A percentile compares a stretch with the other conserved stretches of the same genome.
Evolutionary conservation across 495 filamentous ascomycete species (phyloP).

Genomic region (Penicillium cosmopolitanum): DNA sequence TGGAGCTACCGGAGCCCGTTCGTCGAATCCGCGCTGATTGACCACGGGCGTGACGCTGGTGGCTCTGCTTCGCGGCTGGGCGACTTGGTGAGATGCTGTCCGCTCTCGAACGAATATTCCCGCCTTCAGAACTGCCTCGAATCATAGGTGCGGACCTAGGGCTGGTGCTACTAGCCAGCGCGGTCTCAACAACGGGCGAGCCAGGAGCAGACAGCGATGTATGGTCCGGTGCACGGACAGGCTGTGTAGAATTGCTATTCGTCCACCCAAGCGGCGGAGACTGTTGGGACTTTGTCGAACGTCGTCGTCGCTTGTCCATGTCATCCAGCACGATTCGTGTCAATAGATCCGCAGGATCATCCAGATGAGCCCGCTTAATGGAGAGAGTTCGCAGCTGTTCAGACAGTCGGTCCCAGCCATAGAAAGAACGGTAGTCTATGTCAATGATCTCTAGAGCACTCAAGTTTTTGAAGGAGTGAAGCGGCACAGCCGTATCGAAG

Average conservation of each 20-base stretch:
- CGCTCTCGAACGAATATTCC: slow-evolving; percentile 56
- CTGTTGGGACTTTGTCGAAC: slow-evolving; percentile 81
- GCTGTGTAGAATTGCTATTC: slow-evolving; percentile 45
- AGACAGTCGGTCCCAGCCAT: slow-evolving; percentile 91
- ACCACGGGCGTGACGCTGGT: slow-evolving; percentile 58
- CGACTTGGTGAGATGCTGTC: slow-evolving; percentile 79
- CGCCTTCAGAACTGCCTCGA: slow-evolving; percentile 53
- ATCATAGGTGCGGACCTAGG: slow-evolving; percentile 53
- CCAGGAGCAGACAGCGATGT: slow-evolving; percentile 62
- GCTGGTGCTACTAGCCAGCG: slow-evolving; percentile 48
- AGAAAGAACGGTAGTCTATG: slow-evolving; percentile 95
- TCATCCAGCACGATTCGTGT: slow-evolving; percentile 94
- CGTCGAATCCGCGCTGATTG: slow-evolving; percentile 69
- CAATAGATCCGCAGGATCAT: slow-evolving; percentile 87
- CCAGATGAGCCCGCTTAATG: slow-evolving; percentile 83
- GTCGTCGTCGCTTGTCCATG: slow-evolving; percentile 84
- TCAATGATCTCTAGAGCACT: slow-evolving; percentile 91
- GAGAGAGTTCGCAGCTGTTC: slow-evolving; percentile 89
- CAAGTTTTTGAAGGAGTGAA: slow-evolving; percentile 94
- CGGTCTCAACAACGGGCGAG: slow-evolving; percentile 61
- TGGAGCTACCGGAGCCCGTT: slow-evolving; percentile 89
- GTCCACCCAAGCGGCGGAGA: slow-evolving; percentile 72
- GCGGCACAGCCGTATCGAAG: slow-evolving; percentile 95
- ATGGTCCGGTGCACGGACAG: slow-evolving; percentile 60
- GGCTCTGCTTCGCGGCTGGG: slow-evolving; percentile 71